Evolutionary conservation across 164 flowering plant species (phyloP).

Genomic region (Macadamia tetraphylla): DNA sequence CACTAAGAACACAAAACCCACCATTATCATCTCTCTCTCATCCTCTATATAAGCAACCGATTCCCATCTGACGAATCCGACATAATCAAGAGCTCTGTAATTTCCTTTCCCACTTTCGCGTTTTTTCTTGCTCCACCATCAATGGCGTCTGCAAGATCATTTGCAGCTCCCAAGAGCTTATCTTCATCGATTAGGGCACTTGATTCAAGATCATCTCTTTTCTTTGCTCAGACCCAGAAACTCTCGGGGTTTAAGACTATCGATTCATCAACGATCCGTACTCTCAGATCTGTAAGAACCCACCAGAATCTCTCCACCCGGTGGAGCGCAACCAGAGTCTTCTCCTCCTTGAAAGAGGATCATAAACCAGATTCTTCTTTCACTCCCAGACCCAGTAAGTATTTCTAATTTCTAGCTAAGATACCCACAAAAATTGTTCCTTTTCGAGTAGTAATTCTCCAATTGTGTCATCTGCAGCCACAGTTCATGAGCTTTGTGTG

Average conservation of each 20-base stretch:
- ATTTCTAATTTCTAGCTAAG: no score
- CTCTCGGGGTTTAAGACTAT: slow-evolving; percentile 9
- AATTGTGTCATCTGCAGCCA: slow-evolving; percentile 15
- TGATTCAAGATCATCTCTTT: slow-evolving; percentile 7
- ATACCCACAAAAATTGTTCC: no score
- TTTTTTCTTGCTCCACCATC: neutral
- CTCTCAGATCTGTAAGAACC: slow-evolving; percentile 14
- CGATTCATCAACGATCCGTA: neutral
- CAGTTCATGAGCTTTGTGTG: slow-evolving; percentile 53
- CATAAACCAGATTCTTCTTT: no score
- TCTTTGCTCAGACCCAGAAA: slow-evolving; percentile 8
- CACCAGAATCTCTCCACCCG: slow-evolving; percentile 9
- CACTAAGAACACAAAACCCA: no score
- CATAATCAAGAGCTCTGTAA: no score
- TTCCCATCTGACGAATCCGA: no score
- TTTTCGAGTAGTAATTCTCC: no score
- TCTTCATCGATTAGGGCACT: slow-evolving; percentile 19
- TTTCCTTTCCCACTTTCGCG: no score
- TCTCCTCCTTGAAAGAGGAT: slow-evolving; percentile 12
- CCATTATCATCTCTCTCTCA: no score
- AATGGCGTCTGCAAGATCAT: slow-evolving; percentile 29
- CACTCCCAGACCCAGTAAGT: no score
- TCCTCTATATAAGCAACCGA: no score
- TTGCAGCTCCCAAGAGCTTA: slow-evolving; percentile 14
- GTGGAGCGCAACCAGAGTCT: slow-evolving; percentile 21